phyloP scores from a whole-genome alignment of 768 basidiomycete genomes.

The Flagelloscypha sp. region DNA sequence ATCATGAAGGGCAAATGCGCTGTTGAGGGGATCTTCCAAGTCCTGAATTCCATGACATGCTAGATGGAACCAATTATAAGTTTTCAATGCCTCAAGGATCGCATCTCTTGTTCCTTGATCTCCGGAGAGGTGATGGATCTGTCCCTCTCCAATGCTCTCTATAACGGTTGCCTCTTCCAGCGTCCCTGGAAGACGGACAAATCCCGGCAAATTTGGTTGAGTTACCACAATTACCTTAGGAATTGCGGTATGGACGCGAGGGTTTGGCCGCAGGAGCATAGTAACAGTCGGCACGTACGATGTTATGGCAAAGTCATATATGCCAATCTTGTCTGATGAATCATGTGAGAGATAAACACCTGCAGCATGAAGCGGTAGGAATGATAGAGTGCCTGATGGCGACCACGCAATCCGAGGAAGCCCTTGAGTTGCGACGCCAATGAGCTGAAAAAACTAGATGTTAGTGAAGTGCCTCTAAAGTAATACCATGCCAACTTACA shows the following conservation, averaged over 20 bases:
- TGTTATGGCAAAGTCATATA: slow-evolving; percentile 17
- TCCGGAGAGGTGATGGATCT: slow-evolving; percentile 4
- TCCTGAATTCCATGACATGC: slow-evolving; percentile 18
- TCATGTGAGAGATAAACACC: slow-evolving; percentile 15
- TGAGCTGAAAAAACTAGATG: slow-evolving; percentile 1
- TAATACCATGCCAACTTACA: slow-evolving; percentile 4
- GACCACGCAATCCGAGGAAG: too few species aligned
- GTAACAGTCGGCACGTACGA: slow-evolving; percentile 22
- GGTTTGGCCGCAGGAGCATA: slow-evolving; percentile 7
- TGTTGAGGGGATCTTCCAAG: slow-evolving; percentile 15
- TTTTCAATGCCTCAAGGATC: slow-evolving; percentile 2
- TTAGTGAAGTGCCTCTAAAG: slow-evolving; percentile 6
- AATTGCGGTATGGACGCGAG: not conserved
- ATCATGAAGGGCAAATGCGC: slow-evolving; percentile 20
- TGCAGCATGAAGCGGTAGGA: slow-evolving; percentile 27
- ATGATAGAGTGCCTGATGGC: slow-evolving; percentile 19
- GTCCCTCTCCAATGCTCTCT: not conserved
- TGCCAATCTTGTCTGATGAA: not conserved
- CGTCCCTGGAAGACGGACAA: slow-evolving; percentile 9
- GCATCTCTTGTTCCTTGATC: slow-evolving; percentile 5
- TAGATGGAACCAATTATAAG: slow-evolving; percentile 16
- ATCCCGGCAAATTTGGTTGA: slow-evolving; percentile 13
- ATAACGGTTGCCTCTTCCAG: slow-evolving; percentile 4
- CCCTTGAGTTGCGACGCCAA: too few species aligned
- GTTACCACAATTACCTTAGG: slow-evolving; percentile 8